A percentile compares a stretch with the other conserved stretches of the same genome.
phyloP scores from a whole-genome alignment of 768 basidiomycete genomes.

The Termitomyces sp. region DNA sequence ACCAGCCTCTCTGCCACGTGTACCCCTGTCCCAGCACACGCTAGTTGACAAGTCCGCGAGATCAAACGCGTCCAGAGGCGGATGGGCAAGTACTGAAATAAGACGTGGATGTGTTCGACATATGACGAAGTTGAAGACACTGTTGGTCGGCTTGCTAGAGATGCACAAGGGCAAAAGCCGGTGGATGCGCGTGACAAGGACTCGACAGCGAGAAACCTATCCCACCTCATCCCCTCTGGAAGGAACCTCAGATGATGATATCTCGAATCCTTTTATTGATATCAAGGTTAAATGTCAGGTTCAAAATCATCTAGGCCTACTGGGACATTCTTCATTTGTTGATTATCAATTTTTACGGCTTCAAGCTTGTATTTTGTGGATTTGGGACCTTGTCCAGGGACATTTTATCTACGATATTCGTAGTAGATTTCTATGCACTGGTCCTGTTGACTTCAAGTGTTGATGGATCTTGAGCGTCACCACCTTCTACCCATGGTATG shows the following conservation, averaged over 20 bases:
- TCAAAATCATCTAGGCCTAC: neutral
- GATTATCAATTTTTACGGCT: neutral
- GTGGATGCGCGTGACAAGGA: neutral
- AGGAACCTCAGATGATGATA: conserved; percentile 15
- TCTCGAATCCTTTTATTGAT: conserved; percentile 26
- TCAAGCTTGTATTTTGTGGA: neutral
- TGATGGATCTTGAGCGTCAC: no score
- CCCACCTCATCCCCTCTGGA: conserved; percentile 1
- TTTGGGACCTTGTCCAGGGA: no score
- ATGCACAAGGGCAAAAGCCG: conserved; percentile 1
- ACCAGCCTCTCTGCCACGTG: conserved; percentile 5
- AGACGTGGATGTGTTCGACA: conserved; percentile 23
- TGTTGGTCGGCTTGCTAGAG: conserved; percentile 12
- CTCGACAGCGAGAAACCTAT: neutral
- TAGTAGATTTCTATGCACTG: no score
- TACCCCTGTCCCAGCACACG: conserved; percentile 30
- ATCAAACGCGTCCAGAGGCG: conserved; percentile 25
- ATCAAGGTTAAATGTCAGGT: conserved; percentile 15
- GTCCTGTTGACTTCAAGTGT: no score
- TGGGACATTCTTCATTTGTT: neutral
- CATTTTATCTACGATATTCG: no score
- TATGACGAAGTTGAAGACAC: conserved; percentile 24
- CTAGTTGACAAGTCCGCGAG: conserved; percentile 25
- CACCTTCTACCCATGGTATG: no score
- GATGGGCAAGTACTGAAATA: conserved; percentile 28